Percentiles rank a stretch among this genome's conserved stretches.
These are phyloP conservation scores for Gossypium aridum DNA, from an alignment of 441 rosid species.

Conservation along the genomic window DNA sequence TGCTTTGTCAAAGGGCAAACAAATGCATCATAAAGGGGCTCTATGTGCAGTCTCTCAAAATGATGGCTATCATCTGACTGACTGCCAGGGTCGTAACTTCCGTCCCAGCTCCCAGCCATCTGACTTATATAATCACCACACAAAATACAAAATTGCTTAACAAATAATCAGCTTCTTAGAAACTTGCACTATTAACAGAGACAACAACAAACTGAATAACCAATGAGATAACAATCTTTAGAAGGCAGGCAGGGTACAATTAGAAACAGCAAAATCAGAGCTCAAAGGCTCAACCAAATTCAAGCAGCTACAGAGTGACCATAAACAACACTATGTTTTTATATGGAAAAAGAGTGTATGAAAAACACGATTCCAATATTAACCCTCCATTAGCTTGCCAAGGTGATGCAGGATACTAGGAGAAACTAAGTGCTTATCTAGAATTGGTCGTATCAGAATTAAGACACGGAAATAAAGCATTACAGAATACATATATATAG, in stretches of 20 bases:
- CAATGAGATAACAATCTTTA: not conserved
- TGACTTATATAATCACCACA: slow-evolving; percentile 16
- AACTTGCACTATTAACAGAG: not conserved
- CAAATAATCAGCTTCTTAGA: not conserved
- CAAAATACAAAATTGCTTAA: not conserved
- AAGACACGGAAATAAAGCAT: not conserved
- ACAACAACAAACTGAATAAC: not conserved
- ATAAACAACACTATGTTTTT: not conserved
- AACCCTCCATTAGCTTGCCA: not conserved
- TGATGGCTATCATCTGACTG: slow-evolving; percentile 77
- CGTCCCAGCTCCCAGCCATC: slow-evolving; percentile 74
- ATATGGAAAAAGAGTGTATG: not conserved
- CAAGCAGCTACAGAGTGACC: not conserved
- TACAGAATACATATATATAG: not conserved
- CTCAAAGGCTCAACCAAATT: not conserved
- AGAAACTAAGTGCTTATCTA: not conserved
- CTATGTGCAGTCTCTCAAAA: slow-evolving; percentile 55
- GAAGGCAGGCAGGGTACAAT: not conserved
- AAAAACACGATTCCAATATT: not conserved
- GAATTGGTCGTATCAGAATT: not conserved
- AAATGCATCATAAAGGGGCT: slow-evolving; percentile 86
- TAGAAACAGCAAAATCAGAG: not conserved
- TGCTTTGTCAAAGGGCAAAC: slow-evolving; percentile 86
- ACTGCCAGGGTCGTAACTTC: slow-evolving; percentile 52
- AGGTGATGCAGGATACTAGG: not conserved